A percentile compares a stretch with the other conserved stretches of the same genome.
Evolutionary conservation across 2,329 filamentous ascomycete genomes (phyloP).

Genomic region (Hymenoscyphus albidus): DNA sequence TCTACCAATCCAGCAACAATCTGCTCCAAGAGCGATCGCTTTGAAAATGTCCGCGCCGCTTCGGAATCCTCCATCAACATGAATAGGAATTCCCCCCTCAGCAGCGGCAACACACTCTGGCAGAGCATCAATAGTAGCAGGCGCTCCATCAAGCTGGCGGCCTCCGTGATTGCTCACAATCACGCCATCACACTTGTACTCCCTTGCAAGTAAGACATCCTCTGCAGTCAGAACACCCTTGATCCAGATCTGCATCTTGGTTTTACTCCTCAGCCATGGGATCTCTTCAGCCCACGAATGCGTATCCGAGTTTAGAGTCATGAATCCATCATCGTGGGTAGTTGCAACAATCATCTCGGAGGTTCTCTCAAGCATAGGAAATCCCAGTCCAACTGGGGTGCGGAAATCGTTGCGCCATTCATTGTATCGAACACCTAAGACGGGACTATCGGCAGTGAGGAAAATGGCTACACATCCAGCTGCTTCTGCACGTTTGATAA

Average conservation of each 20-base stretch:
- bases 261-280: conserved; percentile 47
- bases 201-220: conserved; percentile 34
- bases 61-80: conserved; percentile 58
- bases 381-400: conserved; percentile 37
- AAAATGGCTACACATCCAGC: conserved; percentile 28
- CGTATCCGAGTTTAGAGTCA: conserved; percentile 2
- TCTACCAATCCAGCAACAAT: conserved; percentile 53
- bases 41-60: conserved; percentile 57
- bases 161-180: conserved; percentile 55
- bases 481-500: conserved; percentile 23
- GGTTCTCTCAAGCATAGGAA: conserved; percentile 23
- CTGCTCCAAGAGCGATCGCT: conserved; percentile 51
- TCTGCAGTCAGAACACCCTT: conserved; percentile 51
- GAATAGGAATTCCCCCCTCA: conserved; percentile 53
- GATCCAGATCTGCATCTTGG: conserved; percentile 47
- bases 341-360: conserved; percentile 16
- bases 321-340: conserved; percentile 28
- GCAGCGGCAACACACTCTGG: conserved; percentile 59
- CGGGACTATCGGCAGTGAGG: conserved; percentile 27
- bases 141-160: conserved; percentile 53
- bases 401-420: conserved; percentile 40
- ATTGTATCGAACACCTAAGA: conserved; percentile 20
- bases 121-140: conserved; percentile 52
- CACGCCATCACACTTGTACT: conserved; percentile 41
- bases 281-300: conserved; percentile 46